phyloP scores from a whole-genome alignment of 2,329 filamentous ascomycete species.

The Arthroderma uncinatum region DNA sequence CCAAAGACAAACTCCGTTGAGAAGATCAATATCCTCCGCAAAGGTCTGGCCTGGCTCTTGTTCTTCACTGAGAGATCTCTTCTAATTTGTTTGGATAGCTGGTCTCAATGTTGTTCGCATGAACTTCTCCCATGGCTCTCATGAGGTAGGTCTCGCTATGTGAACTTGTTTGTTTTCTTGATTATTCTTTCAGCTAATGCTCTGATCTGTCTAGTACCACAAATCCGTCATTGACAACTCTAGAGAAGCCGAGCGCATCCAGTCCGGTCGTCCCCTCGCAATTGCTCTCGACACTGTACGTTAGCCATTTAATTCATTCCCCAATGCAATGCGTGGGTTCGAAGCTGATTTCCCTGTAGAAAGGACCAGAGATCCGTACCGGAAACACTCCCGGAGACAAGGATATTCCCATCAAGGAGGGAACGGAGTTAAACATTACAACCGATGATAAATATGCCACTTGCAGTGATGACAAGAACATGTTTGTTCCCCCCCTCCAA shows the following conservation, averaged over 20 bases:
- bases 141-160: slow-evolving; percentile 45
- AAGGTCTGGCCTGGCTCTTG: slow-evolving; percentile 32
- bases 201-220: slow-evolving; percentile 56
- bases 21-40: slow-evolving; percentile 89
- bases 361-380: slow-evolving; percentile 79
- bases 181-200: background rate
- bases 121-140: slow-evolving; percentile 95
- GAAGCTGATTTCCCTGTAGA: slow-evolving; percentile 33
- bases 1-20: slow-evolving; percentile 98
- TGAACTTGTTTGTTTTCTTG: slow-evolving; percentile 5
- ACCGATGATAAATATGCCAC: slow-evolving; percentile 89
- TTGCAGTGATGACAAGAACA: slow-evolving; percentile 76
- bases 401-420: slow-evolving; percentile 71
- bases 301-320: slow-evolving; percentile 31
- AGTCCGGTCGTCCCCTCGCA: slow-evolving; percentile 76
- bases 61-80: background rate
- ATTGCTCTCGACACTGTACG: slow-evolving; percentile 79
- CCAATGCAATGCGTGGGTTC: background rate
- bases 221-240: slow-evolving; percentile 97
- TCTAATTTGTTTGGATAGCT: slow-evolving; percentile 34
- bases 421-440: slow-evolving; percentile 84
- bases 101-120: slow-evolving; percentile 98
- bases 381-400: slow-evolving; percentile 59
- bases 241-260: slow-evolving; percentile 66
- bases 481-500: slow-evolving; percentile 48